Evolutionary conservation across 2,329 filamentous ascomycete genomes (phyloP).

Genomic region (Alternaria infectoria): DNA sequence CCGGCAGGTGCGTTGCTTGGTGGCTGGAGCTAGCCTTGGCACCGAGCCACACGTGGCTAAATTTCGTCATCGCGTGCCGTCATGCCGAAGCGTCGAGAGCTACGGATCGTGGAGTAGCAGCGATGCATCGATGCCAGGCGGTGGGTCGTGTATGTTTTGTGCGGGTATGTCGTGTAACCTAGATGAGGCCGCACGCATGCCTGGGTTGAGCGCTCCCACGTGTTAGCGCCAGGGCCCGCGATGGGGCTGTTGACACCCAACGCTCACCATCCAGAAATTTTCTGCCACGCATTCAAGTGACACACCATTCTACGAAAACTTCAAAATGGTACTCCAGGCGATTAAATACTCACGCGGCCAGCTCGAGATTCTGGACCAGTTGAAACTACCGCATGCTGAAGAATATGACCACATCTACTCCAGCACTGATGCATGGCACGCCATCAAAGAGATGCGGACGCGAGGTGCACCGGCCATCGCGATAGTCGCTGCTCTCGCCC

Average conservation of each 20-base stretch:
- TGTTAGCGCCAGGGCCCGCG: constrained; percentile 17
- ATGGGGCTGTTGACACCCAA: constrained; percentile 26
- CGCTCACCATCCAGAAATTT: constrained; percentile 30
- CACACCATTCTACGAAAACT: constrained; percentile 8
- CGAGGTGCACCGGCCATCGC: constrained; percentile 91
- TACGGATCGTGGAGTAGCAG: background rate
- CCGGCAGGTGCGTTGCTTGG: constrained; percentile 1
- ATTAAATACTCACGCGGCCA: constrained; percentile 76
- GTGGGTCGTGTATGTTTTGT: background rate
- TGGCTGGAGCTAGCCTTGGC: constrained; percentile 9
- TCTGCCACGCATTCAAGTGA: constrained; percentile 9
- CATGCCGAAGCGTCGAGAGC: constrained; percentile 1
- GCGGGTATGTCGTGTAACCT: background rate
- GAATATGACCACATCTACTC: constrained; percentile 76
- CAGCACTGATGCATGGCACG: constrained; percentile 78
- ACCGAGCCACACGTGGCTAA: constrained; percentile 12
- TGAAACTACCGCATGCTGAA: constrained; percentile 80
- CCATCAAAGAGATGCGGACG: constrained; percentile 81
- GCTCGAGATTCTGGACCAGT: constrained; percentile 80
- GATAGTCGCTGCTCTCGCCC: constrained; percentile 89
- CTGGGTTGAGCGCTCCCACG: constrained; percentile 4
- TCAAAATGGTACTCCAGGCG: constrained; percentile 69
- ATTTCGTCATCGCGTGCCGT: constrained; percentile 5
- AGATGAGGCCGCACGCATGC: background rate
- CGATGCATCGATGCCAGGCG: background rate